phyloP scores from a whole-genome alignment of 225 moss, liverwort and hornwort species.

The Sphagnum contortum region DNA sequence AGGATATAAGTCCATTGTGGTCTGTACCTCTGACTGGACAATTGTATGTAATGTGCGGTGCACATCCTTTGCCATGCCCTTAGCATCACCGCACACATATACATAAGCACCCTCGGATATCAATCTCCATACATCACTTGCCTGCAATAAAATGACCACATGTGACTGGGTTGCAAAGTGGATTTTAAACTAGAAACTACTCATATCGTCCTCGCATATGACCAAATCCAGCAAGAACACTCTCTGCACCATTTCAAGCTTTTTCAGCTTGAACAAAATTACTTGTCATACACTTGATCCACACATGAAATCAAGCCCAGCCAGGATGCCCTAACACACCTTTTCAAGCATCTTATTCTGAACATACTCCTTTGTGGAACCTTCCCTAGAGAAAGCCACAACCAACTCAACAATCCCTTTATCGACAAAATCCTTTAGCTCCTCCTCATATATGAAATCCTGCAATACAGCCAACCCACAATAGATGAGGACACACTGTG shows the following conservation, averaged over 20 bases:
- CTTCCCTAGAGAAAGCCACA: conserved; percentile 73
- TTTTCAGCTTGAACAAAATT: too few species aligned
- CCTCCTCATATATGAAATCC: conserved; percentile 83
- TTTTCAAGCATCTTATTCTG: conserved; percentile 70
- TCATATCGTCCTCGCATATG: too few species aligned
- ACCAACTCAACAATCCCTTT: conserved; percentile 54
- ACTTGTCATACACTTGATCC: too few species aligned
- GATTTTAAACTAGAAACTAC: neutral
- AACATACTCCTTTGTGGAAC: conserved; percentile 66
- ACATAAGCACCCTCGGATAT: conserved; percentile 60
- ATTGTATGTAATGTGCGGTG: conserved; percentile 53
- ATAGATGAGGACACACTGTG: too few species aligned
- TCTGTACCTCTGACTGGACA: conserved; percentile 51
- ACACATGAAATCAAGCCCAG: too few species aligned
- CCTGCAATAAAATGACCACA: conserved; percentile 15
- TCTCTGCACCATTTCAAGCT: too few species aligned
- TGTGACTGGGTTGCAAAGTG: neutral
- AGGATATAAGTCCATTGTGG: neutral
- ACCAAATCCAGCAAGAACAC: too few species aligned
- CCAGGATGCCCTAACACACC: conserved; percentile 8
- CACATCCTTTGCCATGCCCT: conserved; percentile 96
- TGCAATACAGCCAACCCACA: conserved; percentile 8
- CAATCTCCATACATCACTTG: conserved; percentile 44
- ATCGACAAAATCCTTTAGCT: conserved; percentile 34
- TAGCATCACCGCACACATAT: conserved; percentile 94